These are phyloP conservation scores for Calonectria leucothoes DNA, from an alignment of 2,329 filamentous ascomycete species.

Conservation along the genomic window DNA sequence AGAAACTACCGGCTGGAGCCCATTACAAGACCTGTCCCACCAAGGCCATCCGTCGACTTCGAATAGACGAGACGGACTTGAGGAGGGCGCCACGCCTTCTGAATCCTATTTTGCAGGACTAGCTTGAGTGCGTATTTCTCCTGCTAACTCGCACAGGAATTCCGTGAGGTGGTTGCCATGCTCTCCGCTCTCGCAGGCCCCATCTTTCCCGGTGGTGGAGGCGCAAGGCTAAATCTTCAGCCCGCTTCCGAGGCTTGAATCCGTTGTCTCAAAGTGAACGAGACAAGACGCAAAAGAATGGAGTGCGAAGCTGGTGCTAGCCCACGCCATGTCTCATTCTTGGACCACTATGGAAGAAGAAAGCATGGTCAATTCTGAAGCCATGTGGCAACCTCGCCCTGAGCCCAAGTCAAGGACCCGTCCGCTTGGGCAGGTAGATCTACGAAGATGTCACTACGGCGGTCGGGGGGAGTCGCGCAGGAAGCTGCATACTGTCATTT, in stretches of 20 bases:
- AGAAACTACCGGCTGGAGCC: neutral
- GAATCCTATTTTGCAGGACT: neutral
- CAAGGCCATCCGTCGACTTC: neutral
- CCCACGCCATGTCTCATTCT: slow-evolving; percentile 26
- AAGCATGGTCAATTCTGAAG: slow-evolving; percentile 19
- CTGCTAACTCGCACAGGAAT: neutral
- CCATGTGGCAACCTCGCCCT: slow-evolving; percentile 23
- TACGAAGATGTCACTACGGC: neutral
- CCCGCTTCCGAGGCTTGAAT: slow-evolving; percentile 23
- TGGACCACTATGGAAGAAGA: slow-evolving; percentile 15
- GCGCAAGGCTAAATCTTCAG: slow-evolving; percentile 32
- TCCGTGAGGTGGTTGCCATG: slow-evolving; percentile 24
- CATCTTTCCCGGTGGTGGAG: slow-evolving; percentile 19
- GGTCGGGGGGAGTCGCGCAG: neutral
- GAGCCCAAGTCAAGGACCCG: slow-evolving; percentile 1
- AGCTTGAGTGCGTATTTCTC: neutral
- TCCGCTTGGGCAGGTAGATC: neutral
- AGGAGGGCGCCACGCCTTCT: neutral
- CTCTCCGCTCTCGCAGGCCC: slow-evolving; percentile 13
- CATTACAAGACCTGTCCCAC: neutral
- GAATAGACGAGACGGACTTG: slow-evolving; percentile 4
- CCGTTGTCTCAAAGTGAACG: slow-evolving; percentile 25
- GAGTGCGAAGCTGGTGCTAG: slow-evolving; percentile 10
- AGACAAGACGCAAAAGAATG: slow-evolving; percentile 11
- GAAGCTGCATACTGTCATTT: neutral